Conservation (phyloP, 805 yeast species). For the Yarrowia hollandica region DNA sequence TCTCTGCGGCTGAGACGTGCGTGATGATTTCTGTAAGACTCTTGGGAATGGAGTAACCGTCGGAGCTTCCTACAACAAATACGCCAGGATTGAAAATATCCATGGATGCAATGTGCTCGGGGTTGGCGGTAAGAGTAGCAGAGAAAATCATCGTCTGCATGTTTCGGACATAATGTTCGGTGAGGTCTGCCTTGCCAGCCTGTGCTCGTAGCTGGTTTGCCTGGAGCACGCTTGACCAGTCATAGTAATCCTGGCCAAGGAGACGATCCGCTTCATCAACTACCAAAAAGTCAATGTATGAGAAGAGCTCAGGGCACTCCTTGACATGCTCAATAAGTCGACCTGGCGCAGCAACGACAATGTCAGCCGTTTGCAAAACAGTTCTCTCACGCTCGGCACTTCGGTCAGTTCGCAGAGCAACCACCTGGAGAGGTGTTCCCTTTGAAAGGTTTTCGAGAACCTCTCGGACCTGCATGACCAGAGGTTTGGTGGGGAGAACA, state of each 20-base stretch:
- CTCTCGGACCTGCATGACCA: constrained; percentile 75
- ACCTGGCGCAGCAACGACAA: constrained; percentile 71
- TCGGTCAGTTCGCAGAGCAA: constrained; percentile 57
- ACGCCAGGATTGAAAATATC: constrained; percentile 71
- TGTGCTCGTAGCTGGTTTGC: constrained; percentile 28
- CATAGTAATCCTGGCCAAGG: constrained; percentile 91
- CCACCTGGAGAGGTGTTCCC: constrained; percentile 67
- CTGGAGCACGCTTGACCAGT: constrained; percentile 68
- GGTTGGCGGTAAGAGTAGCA: constrained; percentile 92
- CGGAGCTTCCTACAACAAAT: constrained; percentile 61
- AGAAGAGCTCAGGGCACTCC: constrained; percentile 49
- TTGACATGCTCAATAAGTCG: constrained; percentile 64
- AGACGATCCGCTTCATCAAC: constrained; percentile 94
- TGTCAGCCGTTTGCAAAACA: constrained; percentile 47
- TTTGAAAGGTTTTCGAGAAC: constrained; percentile 60
- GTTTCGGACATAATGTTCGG: constrained; percentile 36
- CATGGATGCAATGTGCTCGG: constrained; percentile 76
- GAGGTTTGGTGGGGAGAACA: constrained; percentile 86
- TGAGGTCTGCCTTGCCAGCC: constrained; percentile 1
- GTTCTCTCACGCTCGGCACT: constrained; percentile 62
- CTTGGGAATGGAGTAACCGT: constrained; percentile 43
- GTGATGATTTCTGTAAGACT: constrained; percentile 43
- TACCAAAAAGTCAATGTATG: constrained; percentile 61
- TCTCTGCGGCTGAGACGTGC: constrained; percentile 44
- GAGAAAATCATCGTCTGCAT: constrained; percentile 75